phyloP scores from a whole-genome alignment of 1,284 basidiomycete genomes.

The Heterobasidion irregulare region DNA sequence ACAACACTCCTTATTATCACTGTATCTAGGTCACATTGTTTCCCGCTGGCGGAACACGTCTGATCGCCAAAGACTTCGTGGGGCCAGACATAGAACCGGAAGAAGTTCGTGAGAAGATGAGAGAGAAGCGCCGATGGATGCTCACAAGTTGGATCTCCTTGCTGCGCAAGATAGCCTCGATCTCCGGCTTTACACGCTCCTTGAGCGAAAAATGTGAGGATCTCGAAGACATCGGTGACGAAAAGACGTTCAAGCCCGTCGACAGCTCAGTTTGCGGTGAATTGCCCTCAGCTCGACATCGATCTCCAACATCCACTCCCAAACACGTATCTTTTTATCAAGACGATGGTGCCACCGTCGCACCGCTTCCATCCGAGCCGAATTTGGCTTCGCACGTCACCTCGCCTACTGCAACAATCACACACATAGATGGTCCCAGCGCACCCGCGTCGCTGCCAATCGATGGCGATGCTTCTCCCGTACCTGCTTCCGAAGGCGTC shows the following conservation, averaged over 20 bases:
- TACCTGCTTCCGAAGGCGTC: conserved; percentile 2
- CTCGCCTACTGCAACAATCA: conserved; percentile 20
- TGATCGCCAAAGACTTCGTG: conserved; percentile 49
- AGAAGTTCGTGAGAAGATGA: conserved; percentile 35
- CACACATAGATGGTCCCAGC: conserved; percentile 9
- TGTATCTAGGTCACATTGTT: conserved; percentile 48
- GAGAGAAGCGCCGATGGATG: conserved; percentile 15
- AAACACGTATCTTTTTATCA: conserved; percentile 22
- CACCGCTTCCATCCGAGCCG: conserved; percentile 19
- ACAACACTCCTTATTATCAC: neutral
- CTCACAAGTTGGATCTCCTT: neutral
- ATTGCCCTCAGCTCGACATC: neutral
- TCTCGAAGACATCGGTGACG: neutral
- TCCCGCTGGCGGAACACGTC: conserved; percentile 43
- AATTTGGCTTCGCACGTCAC: conserved; percentile 14
- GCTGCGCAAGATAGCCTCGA: neutral
- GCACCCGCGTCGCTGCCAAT: neutral
- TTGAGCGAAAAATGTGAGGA: neutral
- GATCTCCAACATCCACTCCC: neutral
- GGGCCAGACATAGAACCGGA: conserved; percentile 54
- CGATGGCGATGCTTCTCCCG: neutral
- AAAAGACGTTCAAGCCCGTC: neutral
- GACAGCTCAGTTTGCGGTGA: neutral
- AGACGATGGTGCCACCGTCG: conserved; percentile 7
- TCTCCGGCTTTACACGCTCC: neutral